These are phyloP conservation scores for Cystobasidium pallidum DNA, from an alignment of 1,284 basidiomycete species.

Conservation along the genomic window DNA sequence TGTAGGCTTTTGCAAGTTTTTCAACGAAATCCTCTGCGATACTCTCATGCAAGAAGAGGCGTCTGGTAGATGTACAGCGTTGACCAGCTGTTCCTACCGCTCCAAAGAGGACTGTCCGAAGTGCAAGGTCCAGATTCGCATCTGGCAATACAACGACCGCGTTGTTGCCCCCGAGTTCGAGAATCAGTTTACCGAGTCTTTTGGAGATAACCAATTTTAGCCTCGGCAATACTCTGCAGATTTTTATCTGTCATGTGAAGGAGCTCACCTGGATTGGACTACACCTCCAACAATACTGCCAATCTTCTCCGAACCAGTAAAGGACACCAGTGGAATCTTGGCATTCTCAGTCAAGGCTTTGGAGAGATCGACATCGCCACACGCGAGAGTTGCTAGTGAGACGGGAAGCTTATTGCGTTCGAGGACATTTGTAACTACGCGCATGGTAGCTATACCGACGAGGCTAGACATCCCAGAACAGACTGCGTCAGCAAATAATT, in stretches of 20 bases:
- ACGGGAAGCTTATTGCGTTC: slow-evolving; percentile 80
- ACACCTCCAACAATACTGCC: slow-evolving; percentile 79
- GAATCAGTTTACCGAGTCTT: slow-evolving; percentile 44
- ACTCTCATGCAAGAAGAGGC: slow-evolving; percentile 81
- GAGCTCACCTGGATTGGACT: slow-evolving; percentile 58
- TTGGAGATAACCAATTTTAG: neutral
- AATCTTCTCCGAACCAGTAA: slow-evolving; percentile 88
- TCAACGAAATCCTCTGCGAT: slow-evolving; percentile 77
- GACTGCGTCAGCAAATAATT: neutral
- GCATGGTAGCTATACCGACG: slow-evolving; percentile 79
- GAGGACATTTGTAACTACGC: slow-evolving; percentile 77
- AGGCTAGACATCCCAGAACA: slow-evolving; percentile 40
- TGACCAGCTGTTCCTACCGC: slow-evolving; percentile 94
- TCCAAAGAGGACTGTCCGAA: slow-evolving; percentile 88
- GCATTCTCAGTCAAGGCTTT: slow-evolving; percentile 73
- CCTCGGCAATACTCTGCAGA: neutral
- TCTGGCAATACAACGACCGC: slow-evolving; percentile 90
- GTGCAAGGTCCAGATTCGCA: slow-evolving; percentile 84
- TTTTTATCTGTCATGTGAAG: neutral
- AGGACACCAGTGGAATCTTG: slow-evolving; percentile 74
- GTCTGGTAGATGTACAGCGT: slow-evolving; percentile 88
- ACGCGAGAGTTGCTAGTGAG: slow-evolving; percentile 78
- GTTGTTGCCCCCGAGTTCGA: slow-evolving; percentile 96
- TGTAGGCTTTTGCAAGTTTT: slow-evolving; percentile 73
- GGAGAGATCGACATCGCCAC: slow-evolving; percentile 79